A percentile compares a stretch with the other conserved stretches of the same genome.
These are phyloP conservation scores for Scolecobasidium constrictum DNA, from an alignment of 2,329 filamentous ascomycete species.

Conservation along the genomic window DNA sequence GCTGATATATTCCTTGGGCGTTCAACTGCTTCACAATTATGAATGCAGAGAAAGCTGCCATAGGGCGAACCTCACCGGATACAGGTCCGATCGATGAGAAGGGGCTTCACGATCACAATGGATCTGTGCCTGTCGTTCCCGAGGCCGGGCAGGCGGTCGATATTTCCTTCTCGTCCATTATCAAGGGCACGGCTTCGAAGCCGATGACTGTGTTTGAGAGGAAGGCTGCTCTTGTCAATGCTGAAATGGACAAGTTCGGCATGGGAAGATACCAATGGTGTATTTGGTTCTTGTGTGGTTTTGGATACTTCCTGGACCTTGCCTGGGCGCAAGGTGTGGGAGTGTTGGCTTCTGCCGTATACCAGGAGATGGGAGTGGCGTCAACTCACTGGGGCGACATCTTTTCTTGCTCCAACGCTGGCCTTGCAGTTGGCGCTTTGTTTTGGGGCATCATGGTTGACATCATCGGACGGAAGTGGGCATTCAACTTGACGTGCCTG, in stretches of 20 bases:
- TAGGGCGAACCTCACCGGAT: too few relatives aligned
- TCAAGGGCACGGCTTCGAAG: too few relatives aligned
- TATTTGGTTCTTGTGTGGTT: constrained; percentile 45
- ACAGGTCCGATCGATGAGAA: too few relatives aligned
- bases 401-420: constrained; percentile 43
- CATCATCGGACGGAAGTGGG: constrained; percentile 56
- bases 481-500: constrained; percentile 68
- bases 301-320: constrained; percentile 44
- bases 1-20: too few relatives aligned
- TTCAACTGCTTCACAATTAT: too few relatives aligned
- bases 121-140: too few relatives aligned
- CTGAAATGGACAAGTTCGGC: constrained; percentile 49
- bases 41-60: too few relatives aligned
- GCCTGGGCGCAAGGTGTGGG: constrained; percentile 35
- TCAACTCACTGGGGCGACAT: constrained; percentile 37
- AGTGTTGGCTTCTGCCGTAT: constrained; percentile 40
- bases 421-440: constrained; percentile 37
- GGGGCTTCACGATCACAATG: too few relatives aligned
- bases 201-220: constrained; percentile 31
- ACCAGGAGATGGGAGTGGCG: constrained; percentile 46
- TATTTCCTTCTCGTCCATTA: too few relatives aligned
- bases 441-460: constrained; percentile 71
- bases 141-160: too few relatives aligned
- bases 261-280: constrained; percentile 67
- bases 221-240: constrained; percentile 33